Conservation (phyloP, 2,329 filamentous ascomycete species). For the Xylariaceae sp. region DNA sequence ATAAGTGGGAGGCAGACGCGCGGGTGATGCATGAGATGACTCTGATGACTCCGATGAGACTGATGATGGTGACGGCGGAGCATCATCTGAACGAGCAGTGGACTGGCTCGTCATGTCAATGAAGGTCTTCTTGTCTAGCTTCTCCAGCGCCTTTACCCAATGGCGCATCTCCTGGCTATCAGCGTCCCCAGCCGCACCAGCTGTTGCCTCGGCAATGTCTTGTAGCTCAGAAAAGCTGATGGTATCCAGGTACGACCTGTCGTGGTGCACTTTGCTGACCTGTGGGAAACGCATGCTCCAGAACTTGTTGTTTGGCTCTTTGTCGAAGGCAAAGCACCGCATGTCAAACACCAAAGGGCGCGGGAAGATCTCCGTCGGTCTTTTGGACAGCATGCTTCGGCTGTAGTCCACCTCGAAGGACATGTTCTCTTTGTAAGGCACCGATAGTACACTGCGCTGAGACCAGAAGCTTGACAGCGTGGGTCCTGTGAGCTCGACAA, state of each 20-base stretch:
- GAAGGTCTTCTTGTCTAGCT: constrained; percentile 43
- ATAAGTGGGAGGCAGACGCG: background rate
- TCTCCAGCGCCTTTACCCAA: constrained; percentile 58
- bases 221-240: constrained; percentile 67
- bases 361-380: constrained; percentile 54
- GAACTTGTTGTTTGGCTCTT: constrained; percentile 60
- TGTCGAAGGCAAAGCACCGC: constrained; percentile 74
- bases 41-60: constrained; percentile 1
- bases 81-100: constrained; percentile 32
- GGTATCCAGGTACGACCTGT: constrained; percentile 64
- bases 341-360: constrained; percentile 74
- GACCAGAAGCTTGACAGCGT: constrained; percentile 47
- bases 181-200: constrained; percentile 42
- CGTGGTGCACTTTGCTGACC: constrained; percentile 70
- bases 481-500: constrained; percentile 49
- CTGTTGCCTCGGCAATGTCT: constrained; percentile 54
- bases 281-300: constrained; percentile 73
- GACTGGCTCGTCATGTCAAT: constrained; percentile 42
- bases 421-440: constrained; percentile 34
- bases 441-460: constrained; percentile 40
- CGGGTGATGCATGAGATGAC: background rate
- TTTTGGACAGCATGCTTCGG: constrained; percentile 40
- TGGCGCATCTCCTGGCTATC: constrained; percentile 55
- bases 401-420: constrained; percentile 38
- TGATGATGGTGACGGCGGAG: constrained; percentile 14